A percentile compares a stretch with the other conserved stretches of the same genome.
Evolutionary conservation across 1,284 basidiomycete species (phyloP).

Genomic region (Athelia psychrophila): DNA sequence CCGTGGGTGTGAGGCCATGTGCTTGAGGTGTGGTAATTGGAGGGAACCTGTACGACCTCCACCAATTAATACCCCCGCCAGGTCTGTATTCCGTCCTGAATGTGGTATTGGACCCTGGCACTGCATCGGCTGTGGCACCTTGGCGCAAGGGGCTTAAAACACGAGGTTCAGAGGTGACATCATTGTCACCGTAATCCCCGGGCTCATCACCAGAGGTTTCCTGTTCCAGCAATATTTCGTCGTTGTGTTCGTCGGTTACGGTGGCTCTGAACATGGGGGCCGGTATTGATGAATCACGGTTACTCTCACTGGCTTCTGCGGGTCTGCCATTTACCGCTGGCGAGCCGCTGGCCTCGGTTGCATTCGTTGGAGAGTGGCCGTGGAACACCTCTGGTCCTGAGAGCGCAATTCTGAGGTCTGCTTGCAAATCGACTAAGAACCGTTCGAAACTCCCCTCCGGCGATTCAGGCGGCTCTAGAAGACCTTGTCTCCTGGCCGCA

Average conservation of each 20-base stretch:
- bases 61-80: slow-evolving; percentile 68
- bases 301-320: neutral
- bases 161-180: neutral
- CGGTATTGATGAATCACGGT: neutral
- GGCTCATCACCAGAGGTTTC: neutral
- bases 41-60: slow-evolving; percentile 77
- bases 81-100: slow-evolving; percentile 26
- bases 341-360: neutral
- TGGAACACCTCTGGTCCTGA: slow-evolving; percentile 2
- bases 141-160: neutral
- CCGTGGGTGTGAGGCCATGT: slow-evolving; percentile 9
- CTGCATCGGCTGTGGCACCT: slow-evolving; percentile 6
- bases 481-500: too few relatives aligned
- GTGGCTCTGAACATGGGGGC: neutral
- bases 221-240: too few relatives aligned
- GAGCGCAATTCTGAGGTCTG: slow-evolving; percentile 60
- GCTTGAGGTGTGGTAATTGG: slow-evolving; percentile 43
- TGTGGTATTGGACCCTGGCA: slow-evolving; percentile 18
- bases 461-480: slow-evolving; percentile 27
- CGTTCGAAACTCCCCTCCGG: slow-evolving; percentile 73
- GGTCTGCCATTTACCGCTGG: neutral
- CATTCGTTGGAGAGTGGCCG: too few relatives aligned
- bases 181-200: slow-evolving; percentile 18
- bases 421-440: slow-evolving; percentile 71
- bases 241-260: neutral